Evolutionary conservation across 2,329 filamentous ascomycete species (phyloP), one percentile per base, ranked within the genome.

Genomic region (Xylariaceae sp.): DNA sequence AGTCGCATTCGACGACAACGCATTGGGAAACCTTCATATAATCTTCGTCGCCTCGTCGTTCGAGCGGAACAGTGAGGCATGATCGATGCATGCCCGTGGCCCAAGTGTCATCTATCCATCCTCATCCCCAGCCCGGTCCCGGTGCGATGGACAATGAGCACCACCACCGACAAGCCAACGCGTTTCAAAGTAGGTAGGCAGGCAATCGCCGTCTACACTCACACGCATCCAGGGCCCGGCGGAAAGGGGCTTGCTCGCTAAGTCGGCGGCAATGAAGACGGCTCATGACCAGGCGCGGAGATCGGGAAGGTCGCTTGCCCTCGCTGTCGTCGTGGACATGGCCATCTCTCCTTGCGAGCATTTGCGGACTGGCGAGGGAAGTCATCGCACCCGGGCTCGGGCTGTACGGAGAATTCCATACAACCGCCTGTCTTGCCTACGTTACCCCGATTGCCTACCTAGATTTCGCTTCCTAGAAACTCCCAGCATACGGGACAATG

Each of bases 221-320:
- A 63, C 12, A 73, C 70, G 6, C 55, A 63, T n/a, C 70, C 70
- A 39, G 63, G 69, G 47, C 66, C 66, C 52, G 70, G 72, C 11
- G 67, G 71, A 1, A 64, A 64, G 47, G 72, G 72, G 7, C 60
- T 72, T 32, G 72, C 67, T 72, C 34, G 72, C 67, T 7, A 67
- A 66, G 53, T 60, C 61, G 34, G 61, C 56, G 8, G 67, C 66
- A 12, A 60, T 68, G 31, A 57, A 63, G 39, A 60, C 64, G 50
- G 68, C 67, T 4, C 30, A 50, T 34, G 47, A 50, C 35, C 51
- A 62, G 39, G 59, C 61, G 3, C 59, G 58, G 34, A 56, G 62
- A 54, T 63, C 64, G 43, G 59, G 56, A 26, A 62, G 57, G 37
- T 49, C 56, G 7, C 62, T 67, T 57, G 42, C 48, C 7, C 59